phyloP scores from a whole-genome alignment of 2,329 filamentous ascomycete species.

The Venturia nashicola region DNA sequence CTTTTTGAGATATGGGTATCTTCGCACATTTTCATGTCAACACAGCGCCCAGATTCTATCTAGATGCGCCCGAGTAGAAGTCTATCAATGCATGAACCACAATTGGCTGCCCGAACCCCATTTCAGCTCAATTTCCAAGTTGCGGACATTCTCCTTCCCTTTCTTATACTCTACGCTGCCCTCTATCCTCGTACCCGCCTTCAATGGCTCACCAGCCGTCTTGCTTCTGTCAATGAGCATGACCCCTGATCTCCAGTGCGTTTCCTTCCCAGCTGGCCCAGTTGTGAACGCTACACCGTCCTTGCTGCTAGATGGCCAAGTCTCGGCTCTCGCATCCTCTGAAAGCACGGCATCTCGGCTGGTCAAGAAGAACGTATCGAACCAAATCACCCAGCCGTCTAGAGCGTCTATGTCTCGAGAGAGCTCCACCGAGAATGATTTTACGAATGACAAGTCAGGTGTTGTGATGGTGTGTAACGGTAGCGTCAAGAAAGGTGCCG shows the following conservation, averaged over 20 bases:
- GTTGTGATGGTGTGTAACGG: constrained; percentile 62
- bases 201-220: constrained; percentile 33
- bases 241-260: constrained; percentile 84
- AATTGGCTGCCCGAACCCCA: constrained; percentile 17
- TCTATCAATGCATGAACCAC: constrained; percentile 2
- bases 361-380: constrained; percentile 81
- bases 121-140: constrained; percentile 26
- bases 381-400: constrained; percentile 88
- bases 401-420: constrained; percentile 51
- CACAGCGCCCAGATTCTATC: not conserved
- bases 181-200: constrained; percentile 45
- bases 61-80: not conserved
- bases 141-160: constrained; percentile 32
- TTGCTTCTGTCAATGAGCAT: constrained; percentile 52
- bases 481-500: constrained; percentile 59
- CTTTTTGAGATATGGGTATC: no score
- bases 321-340: constrained; percentile 44
- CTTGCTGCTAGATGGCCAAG: constrained; percentile 42
- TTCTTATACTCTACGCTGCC: constrained; percentile 62
- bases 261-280: constrained; percentile 61
- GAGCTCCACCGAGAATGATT: constrained; percentile 51
- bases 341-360: constrained; percentile 37
- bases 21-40: no score
- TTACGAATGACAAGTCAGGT: constrained; percentile 64
- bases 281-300: constrained; percentile 73